These are phyloP conservation scores for Hygrophila difformis DNA, from an alignment of 257 asterid species.

Conservation along the genomic window DNA sequence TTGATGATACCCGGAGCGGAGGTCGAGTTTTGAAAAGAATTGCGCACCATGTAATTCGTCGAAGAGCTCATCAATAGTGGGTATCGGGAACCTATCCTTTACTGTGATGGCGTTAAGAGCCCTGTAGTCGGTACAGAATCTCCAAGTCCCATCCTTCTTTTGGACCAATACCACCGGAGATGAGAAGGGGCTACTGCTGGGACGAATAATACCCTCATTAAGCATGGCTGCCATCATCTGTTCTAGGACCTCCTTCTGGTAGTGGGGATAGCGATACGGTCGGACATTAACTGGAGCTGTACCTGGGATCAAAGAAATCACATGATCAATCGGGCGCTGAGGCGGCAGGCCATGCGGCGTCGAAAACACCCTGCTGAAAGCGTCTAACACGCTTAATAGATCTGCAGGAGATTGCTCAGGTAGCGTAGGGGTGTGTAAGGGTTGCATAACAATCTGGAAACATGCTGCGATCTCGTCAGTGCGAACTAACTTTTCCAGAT, in stretches of 20 bases:
- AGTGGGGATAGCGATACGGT: neutral
- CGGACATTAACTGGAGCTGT: neutral
- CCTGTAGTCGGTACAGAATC: neutral
- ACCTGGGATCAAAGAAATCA: neutral
- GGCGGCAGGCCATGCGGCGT: neutral
- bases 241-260: neutral
- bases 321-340: neutral
- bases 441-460: no score
- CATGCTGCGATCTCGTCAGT: no score
- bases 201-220: neutral
- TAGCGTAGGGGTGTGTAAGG: no score
- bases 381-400: no score
- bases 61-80: neutral
- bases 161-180: neutral
- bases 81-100: neutral
- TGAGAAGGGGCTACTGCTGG: neutral
- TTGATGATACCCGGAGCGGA: neutral
- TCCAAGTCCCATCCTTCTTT: neutral
- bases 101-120: neutral
- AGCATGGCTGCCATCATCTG: neutral
- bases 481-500: no score
- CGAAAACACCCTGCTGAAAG: no score
- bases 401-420: no score
- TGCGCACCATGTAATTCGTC: neutral
- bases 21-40: neutral